These are phyloP conservation scores for Verticillium albo-atrum DNA, from an alignment of 2,329 filamentous ascomycete species.

Conservation along the genomic window DNA sequence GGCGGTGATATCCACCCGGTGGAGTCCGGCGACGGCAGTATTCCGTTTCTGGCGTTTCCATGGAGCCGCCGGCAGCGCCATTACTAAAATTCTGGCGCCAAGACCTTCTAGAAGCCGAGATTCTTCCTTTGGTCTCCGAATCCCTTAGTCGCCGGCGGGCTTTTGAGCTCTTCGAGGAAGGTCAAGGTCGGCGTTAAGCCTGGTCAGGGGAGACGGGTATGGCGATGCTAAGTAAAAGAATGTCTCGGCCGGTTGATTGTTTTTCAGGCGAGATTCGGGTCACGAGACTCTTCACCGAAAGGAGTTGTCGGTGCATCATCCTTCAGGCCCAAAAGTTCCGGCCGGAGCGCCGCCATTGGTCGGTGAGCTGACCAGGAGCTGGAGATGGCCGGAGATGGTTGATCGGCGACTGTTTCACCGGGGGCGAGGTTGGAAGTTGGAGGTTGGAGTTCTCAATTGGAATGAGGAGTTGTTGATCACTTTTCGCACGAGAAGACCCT, in stretches of 20 bases:
- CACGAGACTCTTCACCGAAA: not conserved
- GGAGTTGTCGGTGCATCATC: not conserved
- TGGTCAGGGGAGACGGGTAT: not conserved
- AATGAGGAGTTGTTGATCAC: not conserved
- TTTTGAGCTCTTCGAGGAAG: not conserved
- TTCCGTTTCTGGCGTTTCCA: not conserved
- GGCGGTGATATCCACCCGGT: not conserved
- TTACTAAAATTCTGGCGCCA: not conserved
- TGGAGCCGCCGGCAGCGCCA: not conserved
- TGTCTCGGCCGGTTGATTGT: not conserved
- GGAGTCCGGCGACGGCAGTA: not conserved
- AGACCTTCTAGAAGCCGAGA: not conserved
- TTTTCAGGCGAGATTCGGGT: not conserved
- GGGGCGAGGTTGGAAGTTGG: not conserved
- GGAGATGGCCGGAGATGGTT: not conserved
- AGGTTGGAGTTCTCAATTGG: not conserved
- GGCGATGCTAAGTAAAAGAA: not conserved
- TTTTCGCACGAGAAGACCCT: not conserved
- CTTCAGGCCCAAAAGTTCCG: not conserved
- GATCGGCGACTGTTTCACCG: not conserved
- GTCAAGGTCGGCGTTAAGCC: not conserved
- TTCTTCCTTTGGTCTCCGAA: not conserved
- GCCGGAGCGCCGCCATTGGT: not conserved
- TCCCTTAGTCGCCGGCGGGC: not conserved
- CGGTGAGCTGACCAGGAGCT: not conserved